phyloP scores from a whole-genome alignment of 305 asterid species.

The Solanum hybrid region DNA sequence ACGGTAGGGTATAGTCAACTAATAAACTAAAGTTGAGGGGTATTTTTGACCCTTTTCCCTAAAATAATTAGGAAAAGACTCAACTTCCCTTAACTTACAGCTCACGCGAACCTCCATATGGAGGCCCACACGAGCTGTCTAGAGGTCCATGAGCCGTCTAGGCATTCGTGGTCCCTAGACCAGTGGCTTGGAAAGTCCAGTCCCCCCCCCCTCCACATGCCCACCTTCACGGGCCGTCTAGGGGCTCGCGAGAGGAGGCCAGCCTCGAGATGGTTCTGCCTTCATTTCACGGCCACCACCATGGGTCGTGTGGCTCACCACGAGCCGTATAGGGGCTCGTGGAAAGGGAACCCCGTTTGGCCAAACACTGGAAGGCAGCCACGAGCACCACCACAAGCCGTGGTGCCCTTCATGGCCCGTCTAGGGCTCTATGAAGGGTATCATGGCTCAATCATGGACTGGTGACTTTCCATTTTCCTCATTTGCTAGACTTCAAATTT shows the following conservation, averaged over 20 bases:
- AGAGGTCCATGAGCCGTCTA: background rate
- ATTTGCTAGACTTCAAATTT: background rate
- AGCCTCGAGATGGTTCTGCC: background rate
- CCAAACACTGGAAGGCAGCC: background rate
- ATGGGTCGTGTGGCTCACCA: background rate
- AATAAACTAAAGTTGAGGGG: too few species aligned
- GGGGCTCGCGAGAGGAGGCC: background rate
- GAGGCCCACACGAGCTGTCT: background rate
- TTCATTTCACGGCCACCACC: background rate
- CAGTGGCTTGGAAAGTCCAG: background rate
- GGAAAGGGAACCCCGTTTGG: background rate
- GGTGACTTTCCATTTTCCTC: background rate
- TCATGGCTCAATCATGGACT: background rate
- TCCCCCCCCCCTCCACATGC: background rate
- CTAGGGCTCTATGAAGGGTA: background rate
- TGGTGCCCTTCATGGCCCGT: background rate
- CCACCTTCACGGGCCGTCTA: background rate
- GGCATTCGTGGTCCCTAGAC: background rate
- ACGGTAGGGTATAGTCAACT: too few species aligned
- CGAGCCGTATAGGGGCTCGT: background rate
- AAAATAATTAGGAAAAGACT: background rate
- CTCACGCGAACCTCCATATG: background rate
- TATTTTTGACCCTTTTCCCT: too few species aligned
- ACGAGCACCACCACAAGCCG: background rate
- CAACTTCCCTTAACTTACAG: background rate